Base-by-base conservation (phyloP, 345 rosid species). In the Ricinus communis region DNA sequence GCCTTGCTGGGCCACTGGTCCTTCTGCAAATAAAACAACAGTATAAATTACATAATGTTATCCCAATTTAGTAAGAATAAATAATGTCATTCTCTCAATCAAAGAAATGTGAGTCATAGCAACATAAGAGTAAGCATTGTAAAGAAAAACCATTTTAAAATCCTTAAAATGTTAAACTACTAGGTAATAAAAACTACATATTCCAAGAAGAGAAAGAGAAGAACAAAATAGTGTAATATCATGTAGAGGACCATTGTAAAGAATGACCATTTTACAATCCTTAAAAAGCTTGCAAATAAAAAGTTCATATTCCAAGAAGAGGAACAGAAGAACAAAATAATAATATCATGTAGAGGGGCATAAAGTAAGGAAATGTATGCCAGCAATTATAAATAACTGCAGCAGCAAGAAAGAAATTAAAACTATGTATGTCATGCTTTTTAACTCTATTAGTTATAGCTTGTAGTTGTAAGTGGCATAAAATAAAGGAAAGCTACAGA, bases 1-100 rank as follows among this genome's bases (percentile, higher is more conserved):
- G 97, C 75, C 98, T 88, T 62, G 97, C 82, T 41, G 99, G 99
- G 78, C 99, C 99, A 83, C 87, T 90, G 22, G 96, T 92, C 80
- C 98, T 88, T 87, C 99, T 95, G 76, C 40, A 82, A 72, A 80
- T 30, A 14, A 38, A 8, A 45, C 5, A 9, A 19, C 13, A 5
- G 22, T n/a, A n/a, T n/a, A 7, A 69, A 21, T 54, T 45, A 14
- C 38, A 25, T 13, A 7, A 19, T 21, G 24, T 19, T 21, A 33
- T 63, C 55, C 13, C 36, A 70, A 65, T 40, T 25, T 67, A 72
- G 47, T 5, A 49, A 8, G 15, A 12, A 54, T 19, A 41, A 25
- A 2, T 27, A 18, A 10, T 21, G 8, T 14, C 19, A 62, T 27
- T 40, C 15, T 62, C 49, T 38, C 52, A 62, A 55, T 58, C 33